Percentiles rank a stretch among this genome's conserved stretches.
phyloP scores from a whole-genome alignment of 2,329 filamentous ascomycete genomes.

The Calonectria leucothoes region DNA sequence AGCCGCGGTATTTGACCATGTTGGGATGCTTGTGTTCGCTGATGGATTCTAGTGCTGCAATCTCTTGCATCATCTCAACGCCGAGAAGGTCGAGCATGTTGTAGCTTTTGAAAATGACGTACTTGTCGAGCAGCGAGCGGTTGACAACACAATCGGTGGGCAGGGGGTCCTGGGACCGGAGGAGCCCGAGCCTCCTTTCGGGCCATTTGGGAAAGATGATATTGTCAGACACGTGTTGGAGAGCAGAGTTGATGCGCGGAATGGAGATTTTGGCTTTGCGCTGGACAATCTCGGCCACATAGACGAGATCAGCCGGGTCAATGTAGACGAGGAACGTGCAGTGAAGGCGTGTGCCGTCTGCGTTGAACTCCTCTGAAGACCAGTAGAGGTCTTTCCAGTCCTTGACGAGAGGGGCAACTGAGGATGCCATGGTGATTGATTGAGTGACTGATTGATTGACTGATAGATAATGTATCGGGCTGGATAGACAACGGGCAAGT shows the following conservation, averaged over 20 bases:
- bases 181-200: background rate
- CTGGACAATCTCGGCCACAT: background rate
- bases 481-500: background rate
- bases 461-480: too few relatives aligned
- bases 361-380: conserved; percentile 27
- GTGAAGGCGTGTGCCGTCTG: conserved; percentile 28
- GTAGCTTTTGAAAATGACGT: conserved; percentile 25
- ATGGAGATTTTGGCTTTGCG: conserved; percentile 23
- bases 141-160: conserved; percentile 20
- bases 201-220: conserved; percentile 26
- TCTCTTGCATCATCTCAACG: conserved; percentile 30
- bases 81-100: conserved; percentile 22
- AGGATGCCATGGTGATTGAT: too few relatives aligned
- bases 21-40: conserved; percentile 39
- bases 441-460: too few relatives aligned
- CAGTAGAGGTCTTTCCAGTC: conserved; percentile 24
- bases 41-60: conserved; percentile 31
- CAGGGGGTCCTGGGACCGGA: background rate
- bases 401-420: conserved; percentile 15
- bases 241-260: conserved; percentile 16
- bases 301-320: conserved; percentile 9
- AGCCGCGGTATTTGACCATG: conserved; percentile 44
- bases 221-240: conserved; percentile 8
- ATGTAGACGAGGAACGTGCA: conserved; percentile 39
- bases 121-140: conserved; percentile 22